Percentiles rank a stretch among this genome's conserved stretches.
phyloP scores from a whole-genome alignment of 345 rosid species.

The Conringia planisiliqua region DNA sequence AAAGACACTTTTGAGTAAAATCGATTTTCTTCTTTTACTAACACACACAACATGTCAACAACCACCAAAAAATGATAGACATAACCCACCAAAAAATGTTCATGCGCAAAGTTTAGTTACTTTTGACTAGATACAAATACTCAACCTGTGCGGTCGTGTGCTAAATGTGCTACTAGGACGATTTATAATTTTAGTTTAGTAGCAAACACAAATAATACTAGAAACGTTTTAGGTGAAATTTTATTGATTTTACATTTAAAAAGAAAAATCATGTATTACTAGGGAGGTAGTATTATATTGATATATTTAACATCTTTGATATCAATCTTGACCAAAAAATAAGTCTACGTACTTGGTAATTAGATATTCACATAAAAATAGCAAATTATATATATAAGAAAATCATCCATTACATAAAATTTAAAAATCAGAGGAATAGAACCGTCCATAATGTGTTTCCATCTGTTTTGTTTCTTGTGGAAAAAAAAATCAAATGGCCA shows the following conservation, averaged over 20 bases:
- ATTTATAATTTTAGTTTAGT: neutral
- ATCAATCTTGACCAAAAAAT: neutral
- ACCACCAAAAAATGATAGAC: neutral
- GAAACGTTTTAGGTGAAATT: neutral
- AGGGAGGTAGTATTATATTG: neutral
- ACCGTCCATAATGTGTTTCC: neutral
- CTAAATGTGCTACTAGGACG: neutral
- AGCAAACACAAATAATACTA: neutral
- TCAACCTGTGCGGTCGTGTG: constrained; percentile 3
- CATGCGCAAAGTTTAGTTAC: constrained; percentile 11
- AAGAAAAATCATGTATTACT: neutral
- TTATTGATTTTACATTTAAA: neutral
- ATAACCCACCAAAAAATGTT: neutral
- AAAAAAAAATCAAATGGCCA: neutral
- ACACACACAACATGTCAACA: neutral
- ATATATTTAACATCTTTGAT: neutral
- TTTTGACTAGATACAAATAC: neutral
- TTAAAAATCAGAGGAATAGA: neutral
- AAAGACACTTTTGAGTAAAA: constrained; percentile 1
- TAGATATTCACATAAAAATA: neutral
- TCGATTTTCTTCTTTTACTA: neutral
- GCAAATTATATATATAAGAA: neutral
- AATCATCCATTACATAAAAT: neutral
- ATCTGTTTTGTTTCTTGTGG: neutral
- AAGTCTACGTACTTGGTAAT: neutral